A percentile compares a stretch with the other conserved stretches of the same genome.
Conservation (phyloP, 2,329 filamentous ascomycete species). For the Setomelanomma holmii region DNA sequence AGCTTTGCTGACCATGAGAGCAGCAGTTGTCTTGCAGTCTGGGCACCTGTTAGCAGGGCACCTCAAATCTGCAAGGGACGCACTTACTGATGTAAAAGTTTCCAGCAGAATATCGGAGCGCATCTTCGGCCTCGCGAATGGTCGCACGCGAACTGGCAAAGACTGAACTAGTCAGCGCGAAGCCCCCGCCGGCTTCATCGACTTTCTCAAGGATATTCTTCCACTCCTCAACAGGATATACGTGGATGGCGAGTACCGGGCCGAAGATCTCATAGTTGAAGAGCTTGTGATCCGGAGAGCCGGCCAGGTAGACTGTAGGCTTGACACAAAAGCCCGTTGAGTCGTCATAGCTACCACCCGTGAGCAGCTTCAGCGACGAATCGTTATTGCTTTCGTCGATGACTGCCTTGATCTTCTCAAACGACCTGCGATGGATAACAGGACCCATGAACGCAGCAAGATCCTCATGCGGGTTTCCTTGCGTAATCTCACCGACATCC, state of each 20-base stretch:
- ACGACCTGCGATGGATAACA: slow-evolving; percentile 80
- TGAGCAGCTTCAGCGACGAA: slow-evolving; percentile 71
- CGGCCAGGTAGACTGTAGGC: slow-evolving; percentile 79
- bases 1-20: slow-evolving; percentile 57
- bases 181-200: slow-evolving; percentile 70
- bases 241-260: slow-evolving; percentile 74
- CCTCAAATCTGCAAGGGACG: background rate
- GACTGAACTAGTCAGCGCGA: slow-evolving; percentile 76
- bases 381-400: slow-evolving; percentile 81
- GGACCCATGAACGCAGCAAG: slow-evolving; percentile 82
- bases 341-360: slow-evolving; percentile 77
- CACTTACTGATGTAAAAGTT: slow-evolving; percentile 77
- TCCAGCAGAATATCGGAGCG: slow-evolving; percentile 73
- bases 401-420: slow-evolving; percentile 76
- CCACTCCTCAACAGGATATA: slow-evolving; percentile 72
- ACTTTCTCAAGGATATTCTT: slow-evolving; percentile 63
- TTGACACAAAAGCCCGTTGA: slow-evolving; percentile 81
- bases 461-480: slow-evolving; percentile 69
- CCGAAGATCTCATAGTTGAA: slow-evolving; percentile 82
- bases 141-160: slow-evolving; percentile 73
- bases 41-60: slow-evolving; percentile 8
- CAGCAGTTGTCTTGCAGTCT: slow-evolving; percentile 41
- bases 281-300: slow-evolving; percentile 73
- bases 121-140: slow-evolving; percentile 72
- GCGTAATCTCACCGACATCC: slow-evolving; percentile 71